A percentile compares a stretch with the other conserved stretches of the same genome.
Evolutionary conservation across 2,329 filamentous ascomycete genomes (phyloP).

Genomic region (Neurospora sp.): DNA sequence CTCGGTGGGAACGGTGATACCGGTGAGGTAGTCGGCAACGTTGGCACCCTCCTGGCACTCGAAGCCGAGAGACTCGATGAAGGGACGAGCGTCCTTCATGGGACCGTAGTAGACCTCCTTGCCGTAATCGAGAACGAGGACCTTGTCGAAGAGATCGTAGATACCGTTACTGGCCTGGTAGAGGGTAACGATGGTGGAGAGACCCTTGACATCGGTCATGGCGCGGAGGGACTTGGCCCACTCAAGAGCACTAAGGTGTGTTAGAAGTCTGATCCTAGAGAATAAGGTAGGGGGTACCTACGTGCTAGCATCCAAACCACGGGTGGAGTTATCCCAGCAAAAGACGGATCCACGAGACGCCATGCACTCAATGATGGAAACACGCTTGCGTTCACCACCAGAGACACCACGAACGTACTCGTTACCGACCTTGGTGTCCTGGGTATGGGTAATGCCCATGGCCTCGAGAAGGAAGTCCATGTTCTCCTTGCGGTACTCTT

Average conservation of each 20-base stretch:
- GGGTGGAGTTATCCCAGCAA: constrained; percentile 59
- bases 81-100: constrained; percentile 46
- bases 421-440: constrained; percentile 58
- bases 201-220: constrained; percentile 52
- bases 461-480: constrained; percentile 47
- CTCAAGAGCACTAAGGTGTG: constrained; percentile 37
- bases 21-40: constrained; percentile 56
- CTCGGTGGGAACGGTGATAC: constrained; percentile 58
- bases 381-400: constrained; percentile 59
- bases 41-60: constrained; percentile 52
- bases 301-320: constrained; percentile 57
- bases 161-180: constrained; percentile 65
- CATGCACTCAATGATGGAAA: constrained; percentile 57
- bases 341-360: constrained; percentile 48
- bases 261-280: background rate
- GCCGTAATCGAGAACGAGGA: constrained; percentile 57
- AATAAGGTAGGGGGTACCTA: constrained; percentile 15
- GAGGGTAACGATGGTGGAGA: constrained; percentile 52
- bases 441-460: constrained; percentile 49
- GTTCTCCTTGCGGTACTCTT: constrained; percentile 36
- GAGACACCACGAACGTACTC: constrained; percentile 57
- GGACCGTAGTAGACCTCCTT: constrained; percentile 58
- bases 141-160: constrained; percentile 61
- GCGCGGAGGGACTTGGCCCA: constrained; percentile 52
- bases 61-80: constrained; percentile 58